phyloP scores from a whole-genome alignment of 129 eudicot species.

The Saposhnikovia divaricata region DNA sequence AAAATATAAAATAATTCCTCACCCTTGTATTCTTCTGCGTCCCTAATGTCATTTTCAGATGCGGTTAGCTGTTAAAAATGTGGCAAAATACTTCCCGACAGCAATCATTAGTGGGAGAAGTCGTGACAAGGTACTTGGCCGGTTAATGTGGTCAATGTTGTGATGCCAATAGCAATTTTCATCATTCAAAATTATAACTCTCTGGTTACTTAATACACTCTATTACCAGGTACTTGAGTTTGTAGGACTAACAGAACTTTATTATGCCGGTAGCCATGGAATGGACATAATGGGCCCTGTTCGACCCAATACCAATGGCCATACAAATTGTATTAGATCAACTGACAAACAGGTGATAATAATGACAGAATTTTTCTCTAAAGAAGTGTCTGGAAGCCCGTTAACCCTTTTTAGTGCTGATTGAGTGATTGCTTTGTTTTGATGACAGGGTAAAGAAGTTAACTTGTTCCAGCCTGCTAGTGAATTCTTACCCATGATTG shows the following conservation, averaged over 20 bases:
- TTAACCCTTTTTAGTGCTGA: not conserved
- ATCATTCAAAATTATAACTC: not conserved
- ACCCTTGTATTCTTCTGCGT: slow-evolving; percentile 8
- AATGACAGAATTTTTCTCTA: not conserved
- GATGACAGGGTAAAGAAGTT: slow-evolving; percentile 51
- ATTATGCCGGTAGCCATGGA: slow-evolving; percentile 99
- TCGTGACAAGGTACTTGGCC: slow-evolving; percentile 71
- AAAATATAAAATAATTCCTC: no score
- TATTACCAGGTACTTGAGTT: slow-evolving; percentile 57
- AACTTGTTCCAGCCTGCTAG: slow-evolving; percentile 83
- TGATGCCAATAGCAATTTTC: not conserved
- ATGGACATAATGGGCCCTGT: slow-evolving; percentile 95
- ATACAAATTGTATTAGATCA: slow-evolving; percentile 30
- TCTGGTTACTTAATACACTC: not conserved
- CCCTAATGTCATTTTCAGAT: slow-evolving; percentile 40
- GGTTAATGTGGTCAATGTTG: not conserved
- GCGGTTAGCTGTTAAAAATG: slow-evolving; percentile 79
- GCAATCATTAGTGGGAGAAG: slow-evolving; percentile 97
- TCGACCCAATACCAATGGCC: slow-evolving; percentile 35
- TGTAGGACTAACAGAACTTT: slow-evolving; percentile 74
- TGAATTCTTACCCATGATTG: slow-evolving; percentile 78
- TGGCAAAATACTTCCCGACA: slow-evolving; percentile 77
- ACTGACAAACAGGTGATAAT: slow-evolving; percentile 54
- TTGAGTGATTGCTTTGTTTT: slow-evolving; percentile 13
- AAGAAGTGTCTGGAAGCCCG: not conserved